Evolutionary conservation across 306 rosid genomes (phyloP), one percentile per base, ranked within the genome.

Genomic region (Ziziphus jujuba): DNA sequence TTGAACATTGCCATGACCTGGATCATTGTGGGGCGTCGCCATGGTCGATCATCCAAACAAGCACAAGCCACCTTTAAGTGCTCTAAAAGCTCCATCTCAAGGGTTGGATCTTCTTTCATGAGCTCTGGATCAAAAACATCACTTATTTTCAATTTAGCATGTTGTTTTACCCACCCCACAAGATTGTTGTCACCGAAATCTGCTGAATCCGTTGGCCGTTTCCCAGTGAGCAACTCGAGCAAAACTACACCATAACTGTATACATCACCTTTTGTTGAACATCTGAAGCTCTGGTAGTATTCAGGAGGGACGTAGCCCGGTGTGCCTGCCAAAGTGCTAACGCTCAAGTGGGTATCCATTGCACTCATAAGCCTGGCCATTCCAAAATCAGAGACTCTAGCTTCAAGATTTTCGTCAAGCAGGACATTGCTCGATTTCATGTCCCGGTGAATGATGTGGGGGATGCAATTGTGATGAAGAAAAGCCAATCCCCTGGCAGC

Each of bases 241-340:
- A 93, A 78, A 36, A 93, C 99, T 21, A 93, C 99, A 0, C 99
- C 99, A 0, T 88, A 93, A 71, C 99, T 93, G 33, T 93, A 93
- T 35, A 90, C 99, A 66, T 93, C 98, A 17, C 98, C 99, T 74
- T 80, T 90, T 0, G 91, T 82, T 10, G 99, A 83, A 76, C 99
- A 93, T 61, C 97, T 82, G 65, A 93, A 93, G 76, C 99, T 93
- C 73, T 93, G 97, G 65, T 90, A 93, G 83, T 93, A 93, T 76
- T 93, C 98, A 0, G 98, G 98, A 59, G 98, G 98, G 56, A 93
- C 98, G 38, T 93, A 93, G 15, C 99, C 99, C 0, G 98, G 99
- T 0, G 99, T 93, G 15, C 99, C 99, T 0, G 99, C 98, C 34
- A 93, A 70, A 15, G 98, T 93, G 89, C 97, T 90, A 28, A 93